These are phyloP conservation scores for Gentiana straminea DNA, from an alignment of 257 asterid species.

Conservation along the genomic window DNA sequence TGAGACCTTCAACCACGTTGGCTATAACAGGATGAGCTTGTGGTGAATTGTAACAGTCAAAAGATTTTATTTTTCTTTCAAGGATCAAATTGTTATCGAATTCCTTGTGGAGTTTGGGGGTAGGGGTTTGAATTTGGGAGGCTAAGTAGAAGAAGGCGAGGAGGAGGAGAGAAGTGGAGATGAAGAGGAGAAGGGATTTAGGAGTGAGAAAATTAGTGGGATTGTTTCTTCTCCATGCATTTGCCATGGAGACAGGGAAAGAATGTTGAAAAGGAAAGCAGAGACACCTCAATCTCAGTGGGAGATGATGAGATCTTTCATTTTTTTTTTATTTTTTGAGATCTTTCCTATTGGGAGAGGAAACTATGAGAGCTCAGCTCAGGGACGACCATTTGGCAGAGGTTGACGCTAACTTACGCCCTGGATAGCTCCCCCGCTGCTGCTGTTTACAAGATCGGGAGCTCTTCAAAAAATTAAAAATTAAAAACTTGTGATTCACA, in stretches of 20 bases:
- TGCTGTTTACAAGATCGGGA: too few relatives aligned
- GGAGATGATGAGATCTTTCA: too few relatives aligned
- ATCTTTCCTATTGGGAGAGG: too few relatives aligned
- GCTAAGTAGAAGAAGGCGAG: conserved; percentile 64
- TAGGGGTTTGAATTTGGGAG: conserved; percentile 45
- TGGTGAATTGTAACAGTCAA: conserved; percentile 61
- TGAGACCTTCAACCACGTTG: conserved; percentile 85
- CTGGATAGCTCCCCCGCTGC: too few relatives aligned
- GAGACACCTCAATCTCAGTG: too few relatives aligned
- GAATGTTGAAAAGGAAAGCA: not conserved
- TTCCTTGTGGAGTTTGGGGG: conserved; percentile 23
- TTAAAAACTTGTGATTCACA: too few relatives aligned
- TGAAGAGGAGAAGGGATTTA: conserved; percentile 58
- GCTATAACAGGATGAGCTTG: conserved; percentile 90
- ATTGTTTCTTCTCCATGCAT: conserved; percentile 81
- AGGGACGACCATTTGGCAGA: too few relatives aligned
- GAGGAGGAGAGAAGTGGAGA: conserved; percentile 61
- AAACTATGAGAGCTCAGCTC: too few relatives aligned
- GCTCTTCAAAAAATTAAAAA: too few relatives aligned
- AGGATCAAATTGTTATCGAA: conserved; percentile 4
- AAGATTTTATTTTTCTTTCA: conserved; percentile 43
- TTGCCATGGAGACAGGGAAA: conserved; percentile 43
- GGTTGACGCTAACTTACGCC: too few relatives aligned
- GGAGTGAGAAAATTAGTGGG: conserved; percentile 52
- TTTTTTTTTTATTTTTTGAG: too few relatives aligned